Evolutionary conservation across 495 filamentous ascomycete species (phyloP), one percentile per base, ranked within the genome.

Genomic region (Penicillium antarcticum): DNA sequence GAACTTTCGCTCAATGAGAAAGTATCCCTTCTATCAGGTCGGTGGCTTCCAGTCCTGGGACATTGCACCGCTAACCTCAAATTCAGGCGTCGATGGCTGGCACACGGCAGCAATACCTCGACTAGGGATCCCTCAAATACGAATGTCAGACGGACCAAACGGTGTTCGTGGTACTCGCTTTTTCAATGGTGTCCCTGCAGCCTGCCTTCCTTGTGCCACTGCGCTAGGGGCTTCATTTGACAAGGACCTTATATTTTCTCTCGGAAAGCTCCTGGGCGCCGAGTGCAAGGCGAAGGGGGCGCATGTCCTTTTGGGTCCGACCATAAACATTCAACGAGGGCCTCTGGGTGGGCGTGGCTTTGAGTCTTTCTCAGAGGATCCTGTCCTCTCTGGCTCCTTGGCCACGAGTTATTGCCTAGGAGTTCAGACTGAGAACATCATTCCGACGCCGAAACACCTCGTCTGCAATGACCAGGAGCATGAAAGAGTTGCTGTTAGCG

Each of bases 331-430:
- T 63, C 83, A 86, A 46, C 76, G 87, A 31, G 76, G 76, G 1
- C 87, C 87, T 0, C 74, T 89, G 0, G 87, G 87, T 4, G 87
- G 87, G 3, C 73, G 87, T 47, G 83, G 83, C 23, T 90, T 89
- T 52, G 87, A 91, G 60, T 83, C 78, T 5, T 81, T 87, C 41
- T 86, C 85, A 0, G 87, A 90, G 56, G 87, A 91, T 57, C 85
- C 85, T 1, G 63, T 84, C n/a, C 73, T 90, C 12, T 75, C 83
- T 8, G 87, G 87, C 0, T 70, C 74, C 10, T 65, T 84, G 13
- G 84, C 86, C 6, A 80, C 78, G 1, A 68, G 75, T 10, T 72
- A 85, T n/a, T 77, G 84, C 38, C 74, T 76, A 37, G 87, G 87
- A 2, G 75, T 88, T 9, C 80, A 91, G 61, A 72, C 70, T 14